Evolutionary conservation across 2,329 filamentous ascomycete genomes (phyloP).

Genomic region (Ploettnerulaceae sp.): DNA sequence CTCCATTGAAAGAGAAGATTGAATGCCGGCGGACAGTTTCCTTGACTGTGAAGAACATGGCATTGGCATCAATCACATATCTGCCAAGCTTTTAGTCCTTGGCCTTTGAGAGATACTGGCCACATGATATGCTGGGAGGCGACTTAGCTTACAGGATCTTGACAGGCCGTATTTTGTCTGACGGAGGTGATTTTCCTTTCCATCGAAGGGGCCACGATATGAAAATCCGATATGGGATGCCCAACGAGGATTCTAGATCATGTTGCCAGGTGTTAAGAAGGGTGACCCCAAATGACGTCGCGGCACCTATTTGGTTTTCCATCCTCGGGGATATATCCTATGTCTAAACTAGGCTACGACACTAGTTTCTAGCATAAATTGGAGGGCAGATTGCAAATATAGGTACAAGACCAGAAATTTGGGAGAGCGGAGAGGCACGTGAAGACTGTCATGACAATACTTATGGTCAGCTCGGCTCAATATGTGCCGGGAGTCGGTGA

Average conservation of each 20-base stretch:
- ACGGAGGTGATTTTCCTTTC: background rate
- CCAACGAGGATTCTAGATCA: background rate
- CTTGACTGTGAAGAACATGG: constrained; percentile 3
- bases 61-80: constrained; percentile 1
- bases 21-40: background rate
- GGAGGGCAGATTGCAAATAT: too few species aligned
- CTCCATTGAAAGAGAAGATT: background rate
- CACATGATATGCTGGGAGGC: background rate
- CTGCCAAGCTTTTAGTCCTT: background rate
- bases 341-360: too few species aligned
- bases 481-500: too few species aligned
- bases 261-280: constrained; percentile 2
- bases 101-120: too few species aligned
- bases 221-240: constrained; percentile 1
- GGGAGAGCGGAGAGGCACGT: too few species aligned
- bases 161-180: constrained; percentile 3
- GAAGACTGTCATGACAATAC: too few species aligned
- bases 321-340: too few species aligned
- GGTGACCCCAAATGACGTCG: too few species aligned
- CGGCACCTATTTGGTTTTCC: too few species aligned
- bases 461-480: too few species aligned
- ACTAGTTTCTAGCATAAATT: too few species aligned
- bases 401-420: too few species aligned
- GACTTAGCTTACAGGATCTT: background rate
- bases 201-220: background rate